Evolutionary conservation across 306 rosid species (phyloP).

Genomic region (Myrica gale): DNA sequence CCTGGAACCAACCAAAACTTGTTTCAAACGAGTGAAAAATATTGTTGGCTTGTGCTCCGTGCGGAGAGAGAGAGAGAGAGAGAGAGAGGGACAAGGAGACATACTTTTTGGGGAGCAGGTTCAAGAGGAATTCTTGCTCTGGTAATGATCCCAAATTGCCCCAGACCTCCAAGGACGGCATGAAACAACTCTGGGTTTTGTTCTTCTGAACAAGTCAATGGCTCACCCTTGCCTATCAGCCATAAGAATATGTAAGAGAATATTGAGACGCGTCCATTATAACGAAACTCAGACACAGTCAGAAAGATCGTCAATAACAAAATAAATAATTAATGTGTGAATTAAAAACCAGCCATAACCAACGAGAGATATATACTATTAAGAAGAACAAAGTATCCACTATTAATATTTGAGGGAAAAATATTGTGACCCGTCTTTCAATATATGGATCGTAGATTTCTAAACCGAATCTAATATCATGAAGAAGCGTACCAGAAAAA

Average conservation of each 20-base stretch:
- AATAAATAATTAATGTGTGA: background rate
- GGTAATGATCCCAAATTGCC: slow-evolving; percentile 93
- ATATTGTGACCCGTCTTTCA: too few species aligned
- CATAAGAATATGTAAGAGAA: background rate
- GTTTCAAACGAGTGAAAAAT: slow-evolving; percentile 9
- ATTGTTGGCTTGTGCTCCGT: background rate
- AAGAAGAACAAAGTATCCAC: too few species aligned
- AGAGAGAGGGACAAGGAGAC: slow-evolving; percentile 4
- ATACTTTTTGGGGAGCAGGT: slow-evolving; percentile 82
- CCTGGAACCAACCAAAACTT: slow-evolving; percentile 27
- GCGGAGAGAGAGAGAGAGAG: background rate
- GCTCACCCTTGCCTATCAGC: slow-evolving; percentile 77
- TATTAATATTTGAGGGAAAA: too few species aligned
- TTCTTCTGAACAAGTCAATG: slow-evolving; percentile 74
- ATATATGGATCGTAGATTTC: background rate
- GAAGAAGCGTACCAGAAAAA: background rate
- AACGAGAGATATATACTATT: too few species aligned
- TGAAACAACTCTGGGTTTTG: slow-evolving; percentile 76
- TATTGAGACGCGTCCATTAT: background rate
- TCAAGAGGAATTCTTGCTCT: slow-evolving; percentile 90
- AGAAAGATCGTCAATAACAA: background rate
- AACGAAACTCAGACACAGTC: background rate
- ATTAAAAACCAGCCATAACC: too few species aligned
- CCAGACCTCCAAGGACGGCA: slow-evolving; percentile 95
- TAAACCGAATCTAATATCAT: background rate